Percentiles rank a stretch among this genome's conserved stretches.
phyloP scores from a whole-genome alignment of 2,329 filamentous ascomycete genomes.

The Trichoderma afroharzianum region DNA sequence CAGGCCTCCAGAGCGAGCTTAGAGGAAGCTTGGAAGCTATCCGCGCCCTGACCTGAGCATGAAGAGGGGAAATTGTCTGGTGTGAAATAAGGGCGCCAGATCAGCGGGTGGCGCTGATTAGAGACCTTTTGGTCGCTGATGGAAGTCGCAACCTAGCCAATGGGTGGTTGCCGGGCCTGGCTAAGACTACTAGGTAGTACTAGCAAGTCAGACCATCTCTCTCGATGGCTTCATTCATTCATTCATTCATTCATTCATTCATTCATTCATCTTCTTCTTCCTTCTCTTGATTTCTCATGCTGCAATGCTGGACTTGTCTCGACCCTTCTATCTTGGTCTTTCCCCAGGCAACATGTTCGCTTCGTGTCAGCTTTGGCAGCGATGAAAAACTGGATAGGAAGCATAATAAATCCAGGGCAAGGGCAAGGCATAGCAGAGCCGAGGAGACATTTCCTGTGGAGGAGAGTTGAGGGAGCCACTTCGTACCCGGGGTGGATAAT shows the following conservation, averaged over 20 bases:
- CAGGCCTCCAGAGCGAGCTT: not conserved
- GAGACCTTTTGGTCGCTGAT: not conserved
- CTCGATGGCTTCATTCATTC: not conserved
- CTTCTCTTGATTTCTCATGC: not conserved
- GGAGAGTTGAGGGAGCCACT: slow-evolving; percentile 7
- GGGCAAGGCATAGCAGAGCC: not conserved
- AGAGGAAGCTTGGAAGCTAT: not conserved
- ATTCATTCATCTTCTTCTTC: not conserved
- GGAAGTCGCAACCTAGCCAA: not conserved
- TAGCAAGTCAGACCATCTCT: not conserved
- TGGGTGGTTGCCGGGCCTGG: not conserved
- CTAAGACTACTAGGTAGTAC: not conserved
- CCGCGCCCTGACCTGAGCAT: not conserved
- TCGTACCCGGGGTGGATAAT: slow-evolving; percentile 10
- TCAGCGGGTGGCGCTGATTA: not conserved
- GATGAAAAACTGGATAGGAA: not conserved
- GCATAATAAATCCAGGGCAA: not conserved
- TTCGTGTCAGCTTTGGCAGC: not conserved
- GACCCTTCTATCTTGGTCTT: not conserved
- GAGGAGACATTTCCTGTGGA: not conserved
- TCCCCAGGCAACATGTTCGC: not conserved
- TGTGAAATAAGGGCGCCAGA: not conserved
- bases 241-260: not conserved
- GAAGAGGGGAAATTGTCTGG: not conserved
- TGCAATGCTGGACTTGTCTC: not conserved